A percentile compares a stretch with the other conserved stretches of the same genome.
phyloP scores from a whole-genome alignment of 1,139 yeast species.

The Debaryomyces nepalensis region DNA sequence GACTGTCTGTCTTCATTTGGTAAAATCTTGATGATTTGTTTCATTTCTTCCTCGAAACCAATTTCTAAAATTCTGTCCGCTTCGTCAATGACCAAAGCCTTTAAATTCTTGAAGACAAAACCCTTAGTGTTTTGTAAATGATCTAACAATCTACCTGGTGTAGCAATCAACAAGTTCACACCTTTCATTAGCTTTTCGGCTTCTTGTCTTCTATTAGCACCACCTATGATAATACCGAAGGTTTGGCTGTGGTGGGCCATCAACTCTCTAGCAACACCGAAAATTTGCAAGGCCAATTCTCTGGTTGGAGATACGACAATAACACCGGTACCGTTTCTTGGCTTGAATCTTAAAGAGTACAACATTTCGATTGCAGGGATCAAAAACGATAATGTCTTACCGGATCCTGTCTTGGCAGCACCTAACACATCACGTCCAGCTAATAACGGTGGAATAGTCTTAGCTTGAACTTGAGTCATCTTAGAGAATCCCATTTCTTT shows the following conservation, averaged over 20 bases:
- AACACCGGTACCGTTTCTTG: conserved; percentile 90
- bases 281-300: conserved; percentile 87
- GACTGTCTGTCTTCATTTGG: conserved; percentile 96
- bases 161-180: conserved; percentile 90
- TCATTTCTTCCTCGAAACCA: conserved; percentile 99
- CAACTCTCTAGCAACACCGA: conserved; percentile 93
- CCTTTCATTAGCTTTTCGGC: conserved; percentile 94
- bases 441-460: conserved; percentile 91
- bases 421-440: conserved; percentile 97
- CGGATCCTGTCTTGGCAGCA: conserved; percentile 98
- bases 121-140: conserved; percentile 96
- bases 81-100: conserved; percentile 93
- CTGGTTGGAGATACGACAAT: conserved; percentile 89
- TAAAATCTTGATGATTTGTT: conserved; percentile 88
- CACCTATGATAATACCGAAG: conserved; percentile 95
- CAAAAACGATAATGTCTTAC: conserved; percentile 93
- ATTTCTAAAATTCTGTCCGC: conserved; percentile 96
- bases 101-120: conserved; percentile 90
- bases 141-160: conserved; percentile 96
- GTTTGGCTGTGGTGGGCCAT: conserved; percentile 94
- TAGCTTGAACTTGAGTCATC: conserved; percentile 93
- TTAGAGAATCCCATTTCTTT: conserved; percentile 83
- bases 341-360: conserved; percentile 86
- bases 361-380: conserved; percentile 93
- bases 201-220: conserved; percentile 96